Evolutionary conservation across 2,329 filamentous ascomycete genomes (phyloP), one percentile per base, ranked within the genome.

Genomic region (Myrmaecium sp.): DNA sequence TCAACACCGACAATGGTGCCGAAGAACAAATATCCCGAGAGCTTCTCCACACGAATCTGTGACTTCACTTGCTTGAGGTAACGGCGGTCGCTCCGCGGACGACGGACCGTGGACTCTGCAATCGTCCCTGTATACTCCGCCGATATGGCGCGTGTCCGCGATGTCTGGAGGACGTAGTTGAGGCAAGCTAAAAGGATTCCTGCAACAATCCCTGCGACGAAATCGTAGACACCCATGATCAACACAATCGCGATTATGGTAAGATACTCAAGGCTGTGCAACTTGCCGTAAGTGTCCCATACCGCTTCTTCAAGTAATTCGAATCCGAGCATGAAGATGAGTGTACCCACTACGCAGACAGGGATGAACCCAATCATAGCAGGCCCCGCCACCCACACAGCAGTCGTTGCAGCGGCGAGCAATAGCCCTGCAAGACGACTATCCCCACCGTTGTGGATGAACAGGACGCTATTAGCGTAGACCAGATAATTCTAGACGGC

Each of bases 1-100:
- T 98, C 89, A 0, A 98, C 86, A 25, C 81, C 82, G 28, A 94
- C 86, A 36, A 98, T 93, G 3, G 84, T 95, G 10, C 89, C 89
- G 39, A 98, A 98, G 60, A 98, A 98, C n/a, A 98, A 67, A 44
- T 86, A 95, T 0, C 89, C 86, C 0, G 79, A 76, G 10, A 98
- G 65, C 50, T 95, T 95, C 42, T 92, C 77, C 26, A 95, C 74
- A 31, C 80, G 77, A 17, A 91, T 89, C 47, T 98, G 89, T 17
- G 70, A 67, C 3, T 86, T 84, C 10, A 89, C 84, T 36, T 86
- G 68, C 33, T 74, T 74, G 4, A 98, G 60, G 44, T 89, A 98
- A 32, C 78, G 72, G 33, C 84, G 75, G 41, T 98, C 89, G 3
- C 83, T 74, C 1, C 81, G 80, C 38, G 93, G 92, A 28, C 89